A percentile compares a stretch with the other conserved stretches of the same genome.
Conservation (phyloP, 2,329 filamentous ascomycete species). For the Fulvia fulva region DNA sequence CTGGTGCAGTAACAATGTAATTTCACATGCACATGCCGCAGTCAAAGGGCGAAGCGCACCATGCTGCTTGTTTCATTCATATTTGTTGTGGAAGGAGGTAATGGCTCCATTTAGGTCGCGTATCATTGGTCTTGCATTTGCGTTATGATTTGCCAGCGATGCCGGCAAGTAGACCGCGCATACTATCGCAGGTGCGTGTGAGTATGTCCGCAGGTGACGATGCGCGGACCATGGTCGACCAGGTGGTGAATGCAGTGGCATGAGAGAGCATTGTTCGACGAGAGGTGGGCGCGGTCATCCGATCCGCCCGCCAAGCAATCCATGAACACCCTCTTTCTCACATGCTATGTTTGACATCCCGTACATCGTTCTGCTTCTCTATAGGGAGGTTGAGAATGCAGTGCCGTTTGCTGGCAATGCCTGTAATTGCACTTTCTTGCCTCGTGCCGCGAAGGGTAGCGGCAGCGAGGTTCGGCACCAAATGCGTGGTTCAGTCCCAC, state of each 20-base stretch:
- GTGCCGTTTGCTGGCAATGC: no score
- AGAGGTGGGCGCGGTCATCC: neutral
- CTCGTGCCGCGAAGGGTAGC: no score
- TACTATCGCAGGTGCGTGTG: constrained; percentile 1
- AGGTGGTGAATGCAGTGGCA: neutral
- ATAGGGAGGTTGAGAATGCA: no score
- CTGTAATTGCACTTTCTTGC: no score
- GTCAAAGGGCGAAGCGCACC: constrained; percentile 5
- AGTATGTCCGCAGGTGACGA: neutral
- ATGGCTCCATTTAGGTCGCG: neutral
- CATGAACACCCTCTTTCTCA: neutral
- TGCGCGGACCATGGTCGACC: neutral
- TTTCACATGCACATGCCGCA: neutral
- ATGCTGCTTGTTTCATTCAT: constrained; percentile 4
- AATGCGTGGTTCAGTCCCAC: neutral
- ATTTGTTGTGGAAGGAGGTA: neutral
- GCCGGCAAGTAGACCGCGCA: constrained; percentile 4
- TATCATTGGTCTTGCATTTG: neutral
- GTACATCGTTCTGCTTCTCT: no score
- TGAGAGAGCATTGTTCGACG: neutral
- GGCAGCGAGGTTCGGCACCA: neutral
- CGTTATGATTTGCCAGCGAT: constrained; percentile 5
- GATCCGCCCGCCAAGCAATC: neutral
- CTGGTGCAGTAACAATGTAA: constrained; percentile 2
- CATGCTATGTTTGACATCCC: neutral